A percentile compares a stretch with the other conserved stretches of the same genome.
These are phyloP conservation scores for Stachybotrys chlorohalonatus DNA, from an alignment of 2,329 filamentous ascomycete genomes.

Conservation along the genomic window DNA sequence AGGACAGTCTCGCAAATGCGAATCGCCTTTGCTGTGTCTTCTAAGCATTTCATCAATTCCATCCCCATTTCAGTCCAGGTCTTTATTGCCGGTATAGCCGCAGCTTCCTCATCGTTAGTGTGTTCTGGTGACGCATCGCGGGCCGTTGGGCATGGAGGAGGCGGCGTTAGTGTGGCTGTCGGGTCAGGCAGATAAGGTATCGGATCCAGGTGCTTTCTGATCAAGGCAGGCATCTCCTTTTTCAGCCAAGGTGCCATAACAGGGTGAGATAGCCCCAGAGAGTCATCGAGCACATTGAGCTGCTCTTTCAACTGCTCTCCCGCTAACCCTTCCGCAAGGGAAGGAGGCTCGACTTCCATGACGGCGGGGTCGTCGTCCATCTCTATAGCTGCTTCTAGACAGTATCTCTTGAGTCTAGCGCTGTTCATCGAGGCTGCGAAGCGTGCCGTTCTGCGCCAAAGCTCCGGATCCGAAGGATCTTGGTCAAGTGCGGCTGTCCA, in stretches of 20 bases:
- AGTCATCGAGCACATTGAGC: constrained; percentile 43
- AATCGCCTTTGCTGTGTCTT: constrained; percentile 18
- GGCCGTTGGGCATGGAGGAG: constrained; percentile 8
- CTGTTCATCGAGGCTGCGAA: constrained; percentile 51
- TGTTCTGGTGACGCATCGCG: constrained; percentile 6
- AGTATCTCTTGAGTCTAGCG: constrained; percentile 48
- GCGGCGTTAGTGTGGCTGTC: constrained; percentile 27
- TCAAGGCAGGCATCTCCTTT: constrained; percentile 37
- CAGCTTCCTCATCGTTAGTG: constrained; percentile 7
- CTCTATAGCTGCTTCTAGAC: constrained; percentile 57
- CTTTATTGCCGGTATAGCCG: constrained; percentile 8
- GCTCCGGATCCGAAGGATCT: constrained; percentile 58
- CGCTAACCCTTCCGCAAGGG: constrained; percentile 53
- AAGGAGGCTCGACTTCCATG: constrained; percentile 52
- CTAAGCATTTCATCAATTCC: constrained; percentile 21
- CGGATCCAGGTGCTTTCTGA: constrained; percentile 49
- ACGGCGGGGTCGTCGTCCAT: constrained; percentile 57
- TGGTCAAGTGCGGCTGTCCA: constrained; percentile 52
- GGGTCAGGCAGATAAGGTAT: constrained; percentile 53
- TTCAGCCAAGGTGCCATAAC: constrained; percentile 48
- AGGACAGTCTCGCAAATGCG: constrained; percentile 18
- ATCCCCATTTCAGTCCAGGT: constrained; percentile 25
- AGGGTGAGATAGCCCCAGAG: constrained; percentile 50
- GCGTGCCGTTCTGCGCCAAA: constrained; percentile 53
- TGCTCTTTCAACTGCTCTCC: constrained; percentile 52